Base-by-base conservation (phyloP, 768 basidiomycete species). In the Podaxis rugospora region DNA sequence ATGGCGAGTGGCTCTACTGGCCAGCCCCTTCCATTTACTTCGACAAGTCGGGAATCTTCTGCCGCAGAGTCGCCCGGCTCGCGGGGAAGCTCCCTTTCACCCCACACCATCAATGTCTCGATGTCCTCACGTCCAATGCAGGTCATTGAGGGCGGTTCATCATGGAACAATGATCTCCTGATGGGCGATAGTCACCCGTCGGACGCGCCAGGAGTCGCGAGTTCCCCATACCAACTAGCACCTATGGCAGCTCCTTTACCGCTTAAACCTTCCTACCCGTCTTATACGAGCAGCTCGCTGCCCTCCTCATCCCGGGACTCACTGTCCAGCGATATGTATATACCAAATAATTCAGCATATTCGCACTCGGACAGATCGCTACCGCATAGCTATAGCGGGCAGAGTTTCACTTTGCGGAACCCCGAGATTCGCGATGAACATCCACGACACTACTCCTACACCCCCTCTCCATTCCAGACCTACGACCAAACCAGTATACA, bases 1-100 rank as follows among this genome's bases (percentile, higher is more conserved):
- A 25, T 35, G 16, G 13, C 46, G 11, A 21, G 52, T 16, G 21
- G 28, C 53, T 61, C 59, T 13, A n/a, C 6, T 3, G 37, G 68
- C 69, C 23, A 68, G 67, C 16, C 65, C 70, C 27, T 67, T 72
- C 40, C 67, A 67, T 36, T 70, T 79, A 16, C 67, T 35, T 21
- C 71, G 28, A 76, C 78, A 1, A 76, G 75, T 54, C 76, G 75
- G 42, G 80, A 75, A 27, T 80, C 81, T 0, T 82, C 81, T 5
- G 70, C 75, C 51, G 71, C 68, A 3, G 78, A 76, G 21, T 82
- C 81, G 1, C 78, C 82, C 3, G 69, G 69, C 3, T 83, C 86
- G 36, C 79, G 86, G 59, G 78, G 80, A 18, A 84, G 85, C 65
- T 89, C 88, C 16, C 72, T 80, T 39, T 89, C 89, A 3, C 89